Evolutionary conservation across 495 filamentous ascomycete genomes (phyloP).

Genomic region (Aspergillus heteromorphus): DNA sequence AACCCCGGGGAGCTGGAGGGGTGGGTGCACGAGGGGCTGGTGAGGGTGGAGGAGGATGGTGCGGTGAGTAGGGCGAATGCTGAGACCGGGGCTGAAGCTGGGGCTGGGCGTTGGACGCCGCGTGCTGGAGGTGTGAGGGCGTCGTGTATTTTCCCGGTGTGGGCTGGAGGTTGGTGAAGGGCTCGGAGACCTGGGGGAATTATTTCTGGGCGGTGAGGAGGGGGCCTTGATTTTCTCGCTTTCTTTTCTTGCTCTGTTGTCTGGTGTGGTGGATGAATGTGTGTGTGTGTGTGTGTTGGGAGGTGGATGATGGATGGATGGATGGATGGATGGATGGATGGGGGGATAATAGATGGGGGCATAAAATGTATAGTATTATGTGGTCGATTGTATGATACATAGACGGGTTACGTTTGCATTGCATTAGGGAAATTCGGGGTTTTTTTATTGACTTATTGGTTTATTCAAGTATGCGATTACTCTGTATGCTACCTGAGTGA

Average conservation of each 20-base stretch:
- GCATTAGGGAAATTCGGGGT: too few species aligned
- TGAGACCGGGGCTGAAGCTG: slow-evolving; percentile 41
- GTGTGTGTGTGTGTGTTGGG: neutral
- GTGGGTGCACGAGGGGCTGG: slow-evolving; percentile 48
- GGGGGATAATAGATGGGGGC: too few species aligned
- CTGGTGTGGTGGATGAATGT: neutral
- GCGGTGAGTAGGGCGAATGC: slow-evolving; percentile 44
- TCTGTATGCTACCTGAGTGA: too few species aligned
- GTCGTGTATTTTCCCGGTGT: slow-evolving; percentile 85
- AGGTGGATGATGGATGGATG: too few species aligned
- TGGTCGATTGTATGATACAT: neutral
- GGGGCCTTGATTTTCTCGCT: slow-evolving; percentile 23
- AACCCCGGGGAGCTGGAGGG: slow-evolving; percentile 73
- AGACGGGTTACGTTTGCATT: neutral
- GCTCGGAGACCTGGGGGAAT: slow-evolving; percentile 85
- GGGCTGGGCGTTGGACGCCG: too few species aligned
- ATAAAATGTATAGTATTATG: neutral
- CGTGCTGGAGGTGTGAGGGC: slow-evolving; percentile 59
- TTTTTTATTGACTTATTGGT: too few species aligned
- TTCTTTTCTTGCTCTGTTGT: slow-evolving; percentile 9
- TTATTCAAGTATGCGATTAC: too few species aligned
- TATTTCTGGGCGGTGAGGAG: slow-evolving; percentile 91
- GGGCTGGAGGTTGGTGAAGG: slow-evolving; percentile 81
- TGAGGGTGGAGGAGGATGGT: slow-evolving; percentile 38
- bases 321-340: neutral